Base-by-base conservation (phyloP, 2,329 filamentous ascomycete genomes). In the Claviceps sp. region DNA sequence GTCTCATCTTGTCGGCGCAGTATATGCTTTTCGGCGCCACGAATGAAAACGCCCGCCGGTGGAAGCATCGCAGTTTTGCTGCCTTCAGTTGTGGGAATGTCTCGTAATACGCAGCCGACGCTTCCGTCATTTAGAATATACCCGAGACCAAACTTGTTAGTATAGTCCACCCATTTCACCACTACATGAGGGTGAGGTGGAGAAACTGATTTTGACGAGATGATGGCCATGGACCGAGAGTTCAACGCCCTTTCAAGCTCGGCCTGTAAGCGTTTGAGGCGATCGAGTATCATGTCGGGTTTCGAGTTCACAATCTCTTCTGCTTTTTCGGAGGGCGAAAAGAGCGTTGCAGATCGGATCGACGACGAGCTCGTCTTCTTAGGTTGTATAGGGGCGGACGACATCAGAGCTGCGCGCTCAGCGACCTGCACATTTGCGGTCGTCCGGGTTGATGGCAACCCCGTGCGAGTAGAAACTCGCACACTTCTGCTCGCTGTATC, bases 161-260 rank as follows among this genome's bases (percentile, higher is more conserved):
- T 89, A 65, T 93, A 93, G 64, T 93, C 87, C 6, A 93, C 87
- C 87, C 87, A 93, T 63, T 90, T 89, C 11, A 84, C 78, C 13
- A 84, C 81, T 45, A 84, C 78, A 62, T 82, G 69, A 62, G 84
- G 76, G 63, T 84, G 66, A 55, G 81, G 62, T 62, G 76, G 70
- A 52, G 75, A 65, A 55, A 74, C 67, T 53, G 75, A 70, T 67
- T 79, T 76, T 9, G 76, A 70, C 0, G 73, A 75, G 48, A 82
- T 70, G 51, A 81, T 72, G 20, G 80, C 80, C 73, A 80, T 82
- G 1, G 79, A 73, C 60, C 81, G 74, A 41, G 81, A 72, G 58
- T 84, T 84, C 7, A 84, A 67, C 3, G 81, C 79, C 47, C 81
- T 70, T 58, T 84, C 79, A 24, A 84, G 65, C 61, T 84, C 81